Conservation (phyloP, 78 protist genomes). For the Chrysochromulina tobinii region DNA sequence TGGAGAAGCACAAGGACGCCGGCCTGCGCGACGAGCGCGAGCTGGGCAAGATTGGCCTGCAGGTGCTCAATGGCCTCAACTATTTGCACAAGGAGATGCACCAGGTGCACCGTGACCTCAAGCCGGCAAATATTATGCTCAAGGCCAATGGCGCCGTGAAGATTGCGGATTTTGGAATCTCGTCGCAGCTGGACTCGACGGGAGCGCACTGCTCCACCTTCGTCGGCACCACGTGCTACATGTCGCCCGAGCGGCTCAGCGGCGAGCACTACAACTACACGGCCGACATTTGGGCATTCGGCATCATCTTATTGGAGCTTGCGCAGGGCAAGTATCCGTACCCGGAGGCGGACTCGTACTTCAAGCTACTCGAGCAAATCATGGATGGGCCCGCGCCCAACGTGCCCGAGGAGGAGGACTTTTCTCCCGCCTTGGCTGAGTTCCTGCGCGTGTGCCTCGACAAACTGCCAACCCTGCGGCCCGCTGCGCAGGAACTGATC, state of each 20-base stretch:
- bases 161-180: conserved; percentile 22
- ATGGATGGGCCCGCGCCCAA: not conserved
- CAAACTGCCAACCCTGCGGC: not conserved
- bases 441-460: not conserved
- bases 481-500: not conserved
- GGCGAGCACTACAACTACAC: not conserved
- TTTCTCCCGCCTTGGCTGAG: not conserved
- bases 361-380: not conserved
- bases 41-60: not conserved
- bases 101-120: conserved; percentile 29
- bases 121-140: conserved; percentile 7
- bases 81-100: not conserved
- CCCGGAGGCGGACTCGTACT: not conserved
- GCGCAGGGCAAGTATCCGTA: not conserved
- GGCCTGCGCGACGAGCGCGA: not conserved
- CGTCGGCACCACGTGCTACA: not conserved
- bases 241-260: conserved; percentile 10
- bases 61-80: not conserved
- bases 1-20: not conserved
- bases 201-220: not conserved
- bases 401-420: not conserved
- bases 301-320: conserved; percentile 5
- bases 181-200: not conserved
- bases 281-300: conserved; percentile 4
- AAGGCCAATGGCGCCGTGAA: not conserved